Conservation (phyloP, 768 basidiomycete genomes). For the Pulveroboletus ravenelii region DNA sequence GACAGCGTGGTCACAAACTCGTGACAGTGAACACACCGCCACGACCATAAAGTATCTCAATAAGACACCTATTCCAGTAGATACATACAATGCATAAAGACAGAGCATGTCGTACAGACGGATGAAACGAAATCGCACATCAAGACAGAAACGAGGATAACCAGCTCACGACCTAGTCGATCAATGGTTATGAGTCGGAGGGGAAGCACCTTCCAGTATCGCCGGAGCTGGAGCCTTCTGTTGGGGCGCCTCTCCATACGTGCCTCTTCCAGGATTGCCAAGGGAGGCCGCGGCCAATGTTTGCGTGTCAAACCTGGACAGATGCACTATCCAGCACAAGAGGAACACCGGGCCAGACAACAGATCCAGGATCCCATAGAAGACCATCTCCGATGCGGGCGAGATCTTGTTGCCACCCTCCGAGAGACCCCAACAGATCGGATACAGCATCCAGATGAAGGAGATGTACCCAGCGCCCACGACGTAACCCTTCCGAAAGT, state of each 20-base stretch:
- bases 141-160: not conserved
- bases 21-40: slow-evolving; percentile 16
- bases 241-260: not conserved
- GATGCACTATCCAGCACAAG: slow-evolving; percentile 25
- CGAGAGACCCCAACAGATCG: slow-evolving; percentile 52
- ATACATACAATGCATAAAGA: not conserved
- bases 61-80: too few species aligned
- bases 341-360: slow-evolving; percentile 38
- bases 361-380: slow-evolving; percentile 47
- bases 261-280: slow-evolving; percentile 4
- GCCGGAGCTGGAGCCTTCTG: not conserved
- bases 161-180: too few species aligned
- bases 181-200: not conserved
- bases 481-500: slow-evolving; percentile 27
- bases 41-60: not conserved
- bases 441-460: slow-evolving; percentile 56
- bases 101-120: not conserved
- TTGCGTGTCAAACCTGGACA: not conserved
- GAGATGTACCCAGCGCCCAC: slow-evolving; percentile 41
- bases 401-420: slow-evolving; percentile 51
- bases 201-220: too few species aligned
- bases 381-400: slow-evolving; percentile 49
- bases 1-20: slow-evolving; percentile 1
- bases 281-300: slow-evolving; percentile 7
- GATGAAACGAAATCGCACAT: not conserved